Evolutionary conservation across 495 filamentous ascomycete genomes (phyloP).

Genomic region (Aspergillus conjunctus): DNA sequence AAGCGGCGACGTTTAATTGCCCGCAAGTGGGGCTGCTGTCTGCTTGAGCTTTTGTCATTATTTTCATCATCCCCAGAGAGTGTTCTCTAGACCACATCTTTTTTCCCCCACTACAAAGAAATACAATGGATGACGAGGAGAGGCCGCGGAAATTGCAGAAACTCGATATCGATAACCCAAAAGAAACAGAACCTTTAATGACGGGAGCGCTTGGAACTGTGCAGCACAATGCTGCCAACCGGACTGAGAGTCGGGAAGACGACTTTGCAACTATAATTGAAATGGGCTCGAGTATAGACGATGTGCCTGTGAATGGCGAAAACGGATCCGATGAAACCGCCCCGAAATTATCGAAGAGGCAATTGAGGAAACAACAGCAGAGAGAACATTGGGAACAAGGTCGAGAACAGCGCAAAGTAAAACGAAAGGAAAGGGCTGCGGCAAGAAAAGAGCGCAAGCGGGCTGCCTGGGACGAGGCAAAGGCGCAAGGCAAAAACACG

Average conservation of each 20-base stretch:
- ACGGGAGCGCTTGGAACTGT: constrained; percentile 32
- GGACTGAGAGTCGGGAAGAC: constrained; percentile 16
- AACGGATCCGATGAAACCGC: constrained; percentile 23
- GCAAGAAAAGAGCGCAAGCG: constrained; percentile 63
- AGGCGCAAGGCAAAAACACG: constrained; percentile 34
- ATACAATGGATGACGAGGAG: constrained; percentile 55
- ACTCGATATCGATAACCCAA: constrained; percentile 36
- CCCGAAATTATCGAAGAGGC: constrained; percentile 71
- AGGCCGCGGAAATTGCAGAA: constrained; percentile 55
- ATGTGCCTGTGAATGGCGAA: constrained; percentile 19
- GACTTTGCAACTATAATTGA: constrained; percentile 6
- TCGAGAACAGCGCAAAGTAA: constrained; percentile 66
- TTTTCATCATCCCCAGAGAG: neutral
- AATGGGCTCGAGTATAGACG: constrained; percentile 6
- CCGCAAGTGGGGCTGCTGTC: constrained; percentile 15
- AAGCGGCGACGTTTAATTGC: constrained; percentile 2
- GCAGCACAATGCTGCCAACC: constrained; percentile 20
- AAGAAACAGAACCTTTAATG: constrained; percentile 36
- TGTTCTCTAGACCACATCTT: neutral
- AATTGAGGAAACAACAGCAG: constrained; percentile 70
- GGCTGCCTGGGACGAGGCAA: constrained; percentile 38
- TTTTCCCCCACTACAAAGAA: constrained; percentile 12
- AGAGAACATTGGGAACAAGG: constrained; percentile 68
- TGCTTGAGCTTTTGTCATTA: constrained; percentile 27
- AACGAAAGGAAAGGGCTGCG: constrained; percentile 70